phyloP scores from a whole-genome alignment of 495 filamentous ascomycete genomes.

The Halenospora varia region DNA sequence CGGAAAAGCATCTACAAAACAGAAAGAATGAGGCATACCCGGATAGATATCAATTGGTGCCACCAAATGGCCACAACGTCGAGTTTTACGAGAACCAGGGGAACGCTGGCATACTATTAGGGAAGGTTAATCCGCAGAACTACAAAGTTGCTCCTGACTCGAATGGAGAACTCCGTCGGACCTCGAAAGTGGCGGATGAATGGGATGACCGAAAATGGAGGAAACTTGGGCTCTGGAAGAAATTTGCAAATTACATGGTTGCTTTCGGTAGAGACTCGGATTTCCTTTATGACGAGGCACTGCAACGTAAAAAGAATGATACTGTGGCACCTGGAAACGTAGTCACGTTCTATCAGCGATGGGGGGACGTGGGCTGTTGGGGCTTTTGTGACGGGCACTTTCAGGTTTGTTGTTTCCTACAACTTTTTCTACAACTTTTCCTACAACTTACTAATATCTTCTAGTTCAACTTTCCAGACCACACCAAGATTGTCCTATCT shows the following conservation, averaged over 20 bases:
- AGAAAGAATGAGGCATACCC: conserved; percentile 48
- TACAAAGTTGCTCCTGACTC: conserved; percentile 51
- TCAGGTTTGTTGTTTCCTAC: conserved; percentile 48
- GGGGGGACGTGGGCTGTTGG: conserved; percentile 86
- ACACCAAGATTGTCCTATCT: conserved; percentile 87
- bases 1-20: conserved; percentile 53
- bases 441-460: conserved; percentile 13
- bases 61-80: conserved; percentile 54
- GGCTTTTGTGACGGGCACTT: conserved; percentile 84
- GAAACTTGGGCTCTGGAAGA: conserved; percentile 77
- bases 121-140: conserved; percentile 53
- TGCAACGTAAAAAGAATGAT: conserved; percentile 45
- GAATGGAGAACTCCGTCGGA: conserved; percentile 50
- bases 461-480: conserved; percentile 94
- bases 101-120: conserved; percentile 59
- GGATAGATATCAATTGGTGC: conserved; percentile 61
- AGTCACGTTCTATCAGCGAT: conserved; percentile 83
- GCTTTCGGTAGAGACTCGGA: conserved; percentile 51
- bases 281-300: conserved; percentile 37
- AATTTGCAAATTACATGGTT: conserved; percentile 95
- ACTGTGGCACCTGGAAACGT: conserved; percentile 52
- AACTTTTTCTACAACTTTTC: conserved; percentile 5
- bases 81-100: conserved; percentile 78
- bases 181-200: conserved; percentile 47
- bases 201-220: conserved; percentile 67